Conservation (phyloP, 148 eudicot species). For the Linanthus parryae region DNA sequence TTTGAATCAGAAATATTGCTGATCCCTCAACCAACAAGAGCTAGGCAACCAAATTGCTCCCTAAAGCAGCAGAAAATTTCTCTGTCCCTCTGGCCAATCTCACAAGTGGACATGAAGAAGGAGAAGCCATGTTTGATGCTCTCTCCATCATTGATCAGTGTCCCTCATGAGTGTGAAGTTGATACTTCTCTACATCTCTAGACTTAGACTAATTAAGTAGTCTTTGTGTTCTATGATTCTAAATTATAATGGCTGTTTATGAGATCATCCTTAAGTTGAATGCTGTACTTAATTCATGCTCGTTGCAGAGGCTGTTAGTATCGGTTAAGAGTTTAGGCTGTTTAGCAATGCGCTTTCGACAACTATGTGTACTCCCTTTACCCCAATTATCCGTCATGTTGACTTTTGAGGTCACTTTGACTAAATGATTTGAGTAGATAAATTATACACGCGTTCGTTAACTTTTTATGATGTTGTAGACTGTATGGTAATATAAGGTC, state of each 20-base stretch:
- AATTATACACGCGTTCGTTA: no score
- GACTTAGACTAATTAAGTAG: background rate
- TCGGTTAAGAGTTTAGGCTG: background rate
- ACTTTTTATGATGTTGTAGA: no score
- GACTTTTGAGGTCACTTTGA: no score
- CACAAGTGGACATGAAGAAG: constrained; percentile 5
- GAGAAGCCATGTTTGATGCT: constrained; percentile 16
- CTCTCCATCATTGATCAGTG: no score
- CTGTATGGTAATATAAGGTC: no score
- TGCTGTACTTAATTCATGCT: background rate
- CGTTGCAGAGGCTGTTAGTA: background rate
- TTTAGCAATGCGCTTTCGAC: no score
- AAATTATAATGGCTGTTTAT: background rate
- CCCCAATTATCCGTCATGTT: no score
- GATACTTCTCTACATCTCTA: constrained; percentile 96
- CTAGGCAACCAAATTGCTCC: background rate
- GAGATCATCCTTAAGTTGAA: background rate
- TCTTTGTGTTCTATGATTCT: background rate
- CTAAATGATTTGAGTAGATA: no score
- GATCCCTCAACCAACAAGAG: constrained; percentile 10
- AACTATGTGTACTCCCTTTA: no score
- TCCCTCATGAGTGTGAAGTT: constrained; percentile 39
- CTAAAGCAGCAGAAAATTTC: constrained; percentile 9
- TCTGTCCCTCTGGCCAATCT: constrained; percentile 37
- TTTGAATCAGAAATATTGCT: constrained; percentile 19